Evolutionary conservation across 2,329 filamentous ascomycete species (phyloP).

Genomic region (Botrytis fabae): DNA sequence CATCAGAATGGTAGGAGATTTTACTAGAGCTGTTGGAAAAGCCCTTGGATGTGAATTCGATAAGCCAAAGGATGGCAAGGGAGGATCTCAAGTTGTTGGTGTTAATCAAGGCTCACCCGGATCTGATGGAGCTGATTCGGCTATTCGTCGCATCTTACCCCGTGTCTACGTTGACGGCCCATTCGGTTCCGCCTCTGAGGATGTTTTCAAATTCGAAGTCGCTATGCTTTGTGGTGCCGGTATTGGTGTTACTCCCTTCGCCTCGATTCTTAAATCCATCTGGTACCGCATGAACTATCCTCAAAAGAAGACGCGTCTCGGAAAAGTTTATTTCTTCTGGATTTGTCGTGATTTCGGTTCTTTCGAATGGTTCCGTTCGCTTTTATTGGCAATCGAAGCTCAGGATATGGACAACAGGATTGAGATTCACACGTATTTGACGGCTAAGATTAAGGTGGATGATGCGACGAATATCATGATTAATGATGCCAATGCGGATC

Average conservation of each 20-base stretch:
- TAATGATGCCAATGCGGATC: slow-evolving; percentile 81
- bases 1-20: slow-evolving; percentile 79
- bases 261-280: slow-evolving; percentile 84
- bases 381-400: slow-evolving; percentile 81
- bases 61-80: slow-evolving; percentile 49
- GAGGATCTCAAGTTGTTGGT: slow-evolving; percentile 66
- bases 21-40: slow-evolving; percentile 68
- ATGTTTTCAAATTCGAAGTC: slow-evolving; percentile 87
- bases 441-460: slow-evolving; percentile 81
- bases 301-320: slow-evolving; percentile 72
- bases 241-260: slow-evolving; percentile 85
- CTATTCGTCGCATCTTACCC: slow-evolving; percentile 71
- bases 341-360: slow-evolving; percentile 84
- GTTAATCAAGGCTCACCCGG: slow-evolving; percentile 57
- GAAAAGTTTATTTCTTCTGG: slow-evolving; percentile 94
- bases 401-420: slow-evolving; percentile 82
- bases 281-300: slow-evolving; percentile 93
- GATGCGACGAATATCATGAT: slow-evolving; percentile 92
- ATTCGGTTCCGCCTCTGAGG: slow-evolving; percentile 82
- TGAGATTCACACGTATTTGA: slow-evolving; percentile 87
- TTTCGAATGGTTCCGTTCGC: slow-evolving; percentile 86
- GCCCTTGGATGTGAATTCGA: slow-evolving; percentile 76
- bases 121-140: slow-evolving; percentile 61
- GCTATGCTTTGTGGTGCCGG: slow-evolving; percentile 78
- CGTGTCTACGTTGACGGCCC: slow-evolving; percentile 82